phyloP scores from a whole-genome alignment of 116 monocot species.

The Dioscorea cayenensis region DNA sequence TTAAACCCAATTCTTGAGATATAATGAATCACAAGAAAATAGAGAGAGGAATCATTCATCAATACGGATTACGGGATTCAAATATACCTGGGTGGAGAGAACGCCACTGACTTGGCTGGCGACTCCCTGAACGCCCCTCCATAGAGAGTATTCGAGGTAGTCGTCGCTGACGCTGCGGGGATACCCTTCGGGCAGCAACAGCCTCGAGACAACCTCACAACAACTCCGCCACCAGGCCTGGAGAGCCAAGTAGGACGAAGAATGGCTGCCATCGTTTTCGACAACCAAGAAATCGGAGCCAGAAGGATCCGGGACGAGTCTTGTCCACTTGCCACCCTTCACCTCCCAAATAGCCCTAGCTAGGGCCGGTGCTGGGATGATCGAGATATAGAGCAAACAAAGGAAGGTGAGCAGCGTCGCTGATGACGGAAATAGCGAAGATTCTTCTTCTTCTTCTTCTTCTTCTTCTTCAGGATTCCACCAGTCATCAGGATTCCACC shows the following conservation, averaged over 20 bases:
- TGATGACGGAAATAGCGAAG: not conserved
- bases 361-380: constrained; percentile 22
- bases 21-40: not conserved
- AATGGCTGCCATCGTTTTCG: not conserved
- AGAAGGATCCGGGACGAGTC: constrained; percentile 30
- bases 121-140: constrained; percentile 87
- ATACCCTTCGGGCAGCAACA: constrained; percentile 83
- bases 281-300: constrained; percentile 23
- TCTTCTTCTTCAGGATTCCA: not conserved
- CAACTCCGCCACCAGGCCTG: constrained; percentile 22
- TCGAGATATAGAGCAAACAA: constrained; percentile 14
- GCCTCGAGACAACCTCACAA: constrained; percentile 22
- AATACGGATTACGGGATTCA: too few species aligned
- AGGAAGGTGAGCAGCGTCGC: constrained; percentile 10
- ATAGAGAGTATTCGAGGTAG: constrained; percentile 83
- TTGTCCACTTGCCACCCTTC: constrained; percentile 54
- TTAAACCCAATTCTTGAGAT: not conserved
- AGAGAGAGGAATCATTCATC: not conserved
- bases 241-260: not conserved
- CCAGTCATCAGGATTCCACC: constrained; percentile 8
- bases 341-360: constrained; percentile 58
- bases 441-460: too few species aligned
- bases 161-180: constrained; percentile 75
- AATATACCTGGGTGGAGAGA: constrained; percentile 77
- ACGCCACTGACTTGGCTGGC: constrained; percentile 92